Percentiles rank a stretch among this genome's conserved stretches.
Conservation (phyloP, 73 alveolate species). For the Paramecium octaurelia region DNA sequence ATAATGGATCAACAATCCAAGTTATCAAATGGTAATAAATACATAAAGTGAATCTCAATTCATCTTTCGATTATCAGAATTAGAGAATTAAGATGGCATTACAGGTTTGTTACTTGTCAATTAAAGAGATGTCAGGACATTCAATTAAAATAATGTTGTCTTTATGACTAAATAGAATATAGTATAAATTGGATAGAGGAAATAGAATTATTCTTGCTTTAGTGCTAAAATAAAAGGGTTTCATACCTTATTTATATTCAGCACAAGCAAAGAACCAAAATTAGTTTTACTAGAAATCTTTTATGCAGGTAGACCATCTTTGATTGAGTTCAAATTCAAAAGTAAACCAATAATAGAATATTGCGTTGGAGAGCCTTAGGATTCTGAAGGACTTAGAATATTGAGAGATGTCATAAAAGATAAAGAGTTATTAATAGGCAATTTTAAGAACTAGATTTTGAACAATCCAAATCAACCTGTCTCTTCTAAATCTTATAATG, state of each 20-base stretch:
- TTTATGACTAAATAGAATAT: conserved; percentile 26
- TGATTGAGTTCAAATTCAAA: background rate
- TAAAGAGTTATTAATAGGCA: background rate
- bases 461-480: background rate
- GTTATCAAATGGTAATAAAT: background rate
- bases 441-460: background rate
- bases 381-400: background rate
- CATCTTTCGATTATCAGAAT: conserved; percentile 26
- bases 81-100: conserved; percentile 34
- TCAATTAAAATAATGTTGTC: conserved; percentile 10
- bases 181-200: background rate
- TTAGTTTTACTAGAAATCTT: background rate
- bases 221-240: background rate
- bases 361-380: conserved; percentile 30
- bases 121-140: conserved; percentile 42
- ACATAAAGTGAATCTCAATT: background rate
- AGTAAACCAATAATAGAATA: background rate
- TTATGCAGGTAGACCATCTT: background rate
- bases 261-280: background rate
- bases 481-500: background rate
- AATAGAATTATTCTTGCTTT: conserved; percentile 20
- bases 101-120: background rate
- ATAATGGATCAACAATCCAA: conserved; percentile 30
- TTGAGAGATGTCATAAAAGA: background rate
- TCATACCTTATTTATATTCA: conserved; percentile 9